Evolutionary conservation across 345 rosid species (phyloP).

Genomic region (Syzygium grande): DNA sequence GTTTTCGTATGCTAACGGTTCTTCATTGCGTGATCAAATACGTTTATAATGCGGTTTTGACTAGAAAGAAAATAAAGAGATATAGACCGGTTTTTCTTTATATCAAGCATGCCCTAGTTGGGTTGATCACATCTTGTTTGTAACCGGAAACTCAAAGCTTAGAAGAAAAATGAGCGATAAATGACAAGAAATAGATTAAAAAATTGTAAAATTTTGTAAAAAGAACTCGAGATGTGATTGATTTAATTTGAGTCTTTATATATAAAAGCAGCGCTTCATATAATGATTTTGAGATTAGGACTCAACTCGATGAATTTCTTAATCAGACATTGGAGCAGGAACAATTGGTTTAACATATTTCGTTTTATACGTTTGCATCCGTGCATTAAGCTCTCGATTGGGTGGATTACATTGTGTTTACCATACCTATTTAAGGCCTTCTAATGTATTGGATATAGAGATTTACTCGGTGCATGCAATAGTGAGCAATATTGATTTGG

Average conservation of each 20-base stretch:
- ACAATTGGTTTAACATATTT: neutral
- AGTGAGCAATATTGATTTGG: neutral
- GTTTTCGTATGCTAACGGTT: neutral
- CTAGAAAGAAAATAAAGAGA: neutral
- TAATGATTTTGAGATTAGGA: fast-evolving
- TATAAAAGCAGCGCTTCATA: neutral
- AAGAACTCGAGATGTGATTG: fast-evolving
- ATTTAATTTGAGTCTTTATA: neutral
- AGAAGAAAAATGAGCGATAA: neutral
- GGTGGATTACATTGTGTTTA: neutral
- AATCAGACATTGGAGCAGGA: neutral
- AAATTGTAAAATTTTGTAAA: neutral
- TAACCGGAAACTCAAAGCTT: neutral
- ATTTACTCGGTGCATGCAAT: neutral
- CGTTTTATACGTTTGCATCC: neutral
- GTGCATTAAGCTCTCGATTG: neutral
- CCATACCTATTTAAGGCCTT: neutral
- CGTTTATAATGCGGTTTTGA: neutral
- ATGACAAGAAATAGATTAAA: neutral
- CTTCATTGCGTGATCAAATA: neutral
- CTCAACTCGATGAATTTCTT: neutral
- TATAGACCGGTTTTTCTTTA: neutral
- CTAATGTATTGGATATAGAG: neutral
- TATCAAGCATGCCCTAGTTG: neutral
- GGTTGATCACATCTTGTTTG: neutral